A percentile compares a stretch with the other conserved stretches of the same genome.
phyloP scores from a whole-genome alignment of 257 asterid genomes.

The Apocynum venetum region DNA sequence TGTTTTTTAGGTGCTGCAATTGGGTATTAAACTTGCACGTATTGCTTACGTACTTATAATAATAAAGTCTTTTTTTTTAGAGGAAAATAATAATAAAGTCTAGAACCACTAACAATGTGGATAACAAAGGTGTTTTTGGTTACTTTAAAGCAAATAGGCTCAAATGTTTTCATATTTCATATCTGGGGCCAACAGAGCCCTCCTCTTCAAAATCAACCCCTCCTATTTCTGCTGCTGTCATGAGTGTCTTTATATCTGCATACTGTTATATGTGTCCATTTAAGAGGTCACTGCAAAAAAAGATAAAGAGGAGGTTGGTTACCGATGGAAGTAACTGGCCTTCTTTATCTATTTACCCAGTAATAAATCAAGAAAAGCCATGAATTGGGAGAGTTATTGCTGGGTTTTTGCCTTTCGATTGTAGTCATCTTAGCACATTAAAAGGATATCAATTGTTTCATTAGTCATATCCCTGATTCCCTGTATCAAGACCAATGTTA shows the following conservation, averaged over 20 bases:
- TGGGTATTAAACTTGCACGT: constrained; percentile 16
- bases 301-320: neutral
- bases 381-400: no score
- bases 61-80: neutral
- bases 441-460: no score
- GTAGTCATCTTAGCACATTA: no score
- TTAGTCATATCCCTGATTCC: no score
- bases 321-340: no score
- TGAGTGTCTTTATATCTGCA: neutral
- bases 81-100: neutral
- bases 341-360: no score
- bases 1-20: constrained; percentile 2
- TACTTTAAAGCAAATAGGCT: constrained; percentile 21
- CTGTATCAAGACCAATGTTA: neutral
- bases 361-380: no score
- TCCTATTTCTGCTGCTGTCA: neutral
- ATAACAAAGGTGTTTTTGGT: constrained; percentile 29
- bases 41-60: constrained; percentile 20
- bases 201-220: neutral
- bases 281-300: neutral
- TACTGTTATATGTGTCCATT: neutral
- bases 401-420: neutral
- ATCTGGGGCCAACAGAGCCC: neutral
- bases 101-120: constrained; percentile 32
- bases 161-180: neutral